Percentiles rank a stretch among this genome's conserved stretches.
Conservation (phyloP, 164 flowering plant species). For the Buxus sempervirens region DNA sequence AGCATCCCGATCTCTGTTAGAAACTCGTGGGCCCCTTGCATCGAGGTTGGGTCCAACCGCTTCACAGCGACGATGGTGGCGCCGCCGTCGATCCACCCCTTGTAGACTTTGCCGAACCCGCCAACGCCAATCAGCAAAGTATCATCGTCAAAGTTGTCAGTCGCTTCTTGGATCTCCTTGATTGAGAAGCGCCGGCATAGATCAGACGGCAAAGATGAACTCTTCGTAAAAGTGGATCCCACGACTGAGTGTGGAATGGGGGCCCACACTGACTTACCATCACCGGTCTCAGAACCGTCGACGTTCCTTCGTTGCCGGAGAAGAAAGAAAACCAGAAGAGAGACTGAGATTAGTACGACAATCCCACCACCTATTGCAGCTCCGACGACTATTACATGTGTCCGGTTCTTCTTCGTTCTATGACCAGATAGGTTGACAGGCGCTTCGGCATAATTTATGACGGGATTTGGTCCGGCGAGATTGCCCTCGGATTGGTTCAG, state of each 20-base stretch:
- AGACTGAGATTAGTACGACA: neutral
- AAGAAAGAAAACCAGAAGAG: slow-evolving; percentile 5
- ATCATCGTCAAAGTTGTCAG: slow-evolving; percentile 23
- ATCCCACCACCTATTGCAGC: slow-evolving; percentile 2
- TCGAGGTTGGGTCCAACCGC: slow-evolving; percentile 25
- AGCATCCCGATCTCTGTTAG: slow-evolving; percentile 38
- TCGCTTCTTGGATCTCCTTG: slow-evolving; percentile 32
- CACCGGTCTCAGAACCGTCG: neutral
- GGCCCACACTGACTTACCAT: neutral
- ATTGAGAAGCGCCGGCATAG: slow-evolving; percentile 34
- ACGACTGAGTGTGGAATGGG: neutral
- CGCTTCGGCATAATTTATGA: neutral
- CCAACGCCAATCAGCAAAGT: slow-evolving; percentile 33
- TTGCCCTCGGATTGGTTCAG: slow-evolving; percentile 24
- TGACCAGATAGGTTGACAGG: neutral
- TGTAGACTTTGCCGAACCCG: slow-evolving; percentile 48
- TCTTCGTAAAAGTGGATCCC: neutral
- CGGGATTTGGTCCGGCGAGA: slow-evolving; percentile 39
- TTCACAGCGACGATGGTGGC: slow-evolving; percentile 36
- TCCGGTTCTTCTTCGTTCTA: neutral
- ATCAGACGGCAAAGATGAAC: slow-evolving; percentile 15
- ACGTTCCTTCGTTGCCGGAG: slow-evolving; percentile 8
- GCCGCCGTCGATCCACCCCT: slow-evolving; percentile 30
- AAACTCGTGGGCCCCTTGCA: slow-evolving; percentile 40
- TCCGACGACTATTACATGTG: neutral